Evolutionary conservation across 306 rosid species (phyloP), one percentile per base, ranked within the genome.

Genomic region (Prosopis cineraria): DNA sequence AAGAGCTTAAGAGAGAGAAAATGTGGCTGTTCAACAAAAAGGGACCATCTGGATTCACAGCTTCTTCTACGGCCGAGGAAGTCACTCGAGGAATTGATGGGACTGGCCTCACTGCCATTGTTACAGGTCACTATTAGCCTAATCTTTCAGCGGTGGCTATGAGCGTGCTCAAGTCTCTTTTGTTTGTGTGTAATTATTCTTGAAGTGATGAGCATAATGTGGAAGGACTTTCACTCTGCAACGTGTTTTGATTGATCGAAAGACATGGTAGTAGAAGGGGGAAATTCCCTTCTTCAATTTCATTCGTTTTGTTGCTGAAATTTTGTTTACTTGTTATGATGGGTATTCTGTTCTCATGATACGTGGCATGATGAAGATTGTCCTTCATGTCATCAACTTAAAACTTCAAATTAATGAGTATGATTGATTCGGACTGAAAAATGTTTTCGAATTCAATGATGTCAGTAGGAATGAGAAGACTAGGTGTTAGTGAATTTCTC

Each of bases 31-130:
- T 89, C 37, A 53, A 78, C 41, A 72, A 76, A 62, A 84, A 50
- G 58, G 91, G 88, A 6, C 24, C 80, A 39, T 89, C 90, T 22
- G 91, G 90, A 30, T 89, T 89, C 47, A 81, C 91, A 19, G 78
- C 85, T 33, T 84, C 88, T 53, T 85, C 88, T 20, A 85, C 93
- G 24, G 91, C 91, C 12, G 87, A 90, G 58, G 78, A 85, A 78
- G 91, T 85, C 43, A 90, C 91, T 64, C 72, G 67, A 72, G 88
- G 90, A 76, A 83, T 85, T 33, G 68, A 85, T 80, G 91, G 77
- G 12, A n/a, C 83, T n/a, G 81, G 74, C 76, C 86, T 90, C 82
- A 90, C 87, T 20, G 93, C 91, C 79, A 84, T 90, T 78, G 90
- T 90, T 60, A 90, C 91, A 71, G 91, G 91, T 85, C 37, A 31